Conservation (phyloP, 2,329 filamentous ascomycete genomes). For the Tolypocladium inflatum region DNA sequence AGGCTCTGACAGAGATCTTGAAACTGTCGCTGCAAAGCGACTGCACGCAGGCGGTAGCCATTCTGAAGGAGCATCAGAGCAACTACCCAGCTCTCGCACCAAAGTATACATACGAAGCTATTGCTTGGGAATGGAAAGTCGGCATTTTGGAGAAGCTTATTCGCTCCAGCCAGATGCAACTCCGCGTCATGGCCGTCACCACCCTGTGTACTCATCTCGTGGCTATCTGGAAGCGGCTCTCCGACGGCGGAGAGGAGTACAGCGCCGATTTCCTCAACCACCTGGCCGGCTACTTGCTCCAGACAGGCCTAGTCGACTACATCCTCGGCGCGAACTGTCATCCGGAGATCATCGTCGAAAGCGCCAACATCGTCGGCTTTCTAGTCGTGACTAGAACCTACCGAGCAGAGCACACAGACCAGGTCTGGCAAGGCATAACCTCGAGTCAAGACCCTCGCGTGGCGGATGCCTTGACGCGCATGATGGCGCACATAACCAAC, state of each 20-base stretch:
- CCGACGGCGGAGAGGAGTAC: constrained; percentile 32
- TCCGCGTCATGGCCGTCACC: constrained; percentile 72
- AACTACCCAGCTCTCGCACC: constrained; percentile 26
- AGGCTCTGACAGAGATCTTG: constrained; percentile 34
- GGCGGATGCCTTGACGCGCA: constrained; percentile 67
- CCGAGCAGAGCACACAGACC: constrained; percentile 60
- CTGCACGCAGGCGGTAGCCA: constrained; percentile 22
- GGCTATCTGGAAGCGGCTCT: constrained; percentile 49
- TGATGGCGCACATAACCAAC: constrained; percentile 42
- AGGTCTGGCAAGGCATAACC: constrained; percentile 75
- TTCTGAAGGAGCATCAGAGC: constrained; percentile 13
- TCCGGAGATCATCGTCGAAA: constrained; percentile 75
- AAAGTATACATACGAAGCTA: constrained; percentile 35
- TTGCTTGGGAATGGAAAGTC: constrained; percentile 61
- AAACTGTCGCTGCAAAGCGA: constrained; percentile 28
- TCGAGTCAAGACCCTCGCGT: constrained; percentile 76
- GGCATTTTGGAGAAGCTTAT: constrained; percentile 61
- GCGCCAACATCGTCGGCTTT: constrained; percentile 79
- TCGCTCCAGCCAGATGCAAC: constrained; percentile 79
- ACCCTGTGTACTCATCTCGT: constrained; percentile 65
- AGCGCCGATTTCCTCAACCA: constrained; percentile 48
- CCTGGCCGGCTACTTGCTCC: constrained; percentile 59
- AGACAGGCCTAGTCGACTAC: constrained; percentile 70
- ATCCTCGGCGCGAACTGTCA: constrained; percentile 87
- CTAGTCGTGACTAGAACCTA: constrained; percentile 72